A percentile compares a stretch with the other conserved stretches of the same genome.
phyloP scores from a whole-genome alignment of 441 rosid species.

The Populus hybrid region DNA sequence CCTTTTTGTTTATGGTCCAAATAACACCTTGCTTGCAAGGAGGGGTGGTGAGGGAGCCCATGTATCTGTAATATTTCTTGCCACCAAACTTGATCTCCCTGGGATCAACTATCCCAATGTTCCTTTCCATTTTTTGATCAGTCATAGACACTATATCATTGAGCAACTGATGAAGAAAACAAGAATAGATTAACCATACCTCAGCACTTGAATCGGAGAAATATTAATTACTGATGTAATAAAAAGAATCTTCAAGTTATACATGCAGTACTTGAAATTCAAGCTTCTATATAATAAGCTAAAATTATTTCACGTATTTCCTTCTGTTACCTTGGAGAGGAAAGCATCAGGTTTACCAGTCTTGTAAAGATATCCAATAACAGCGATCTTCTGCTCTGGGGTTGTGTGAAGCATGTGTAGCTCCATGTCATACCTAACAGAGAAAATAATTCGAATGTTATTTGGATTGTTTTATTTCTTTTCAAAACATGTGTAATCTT shows the following conservation, averaged over 20 bases:
- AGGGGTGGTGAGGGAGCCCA: slow-evolving; percentile 65
- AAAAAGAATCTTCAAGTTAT: not conserved
- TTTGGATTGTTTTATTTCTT: not conserved
- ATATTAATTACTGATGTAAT: not conserved
- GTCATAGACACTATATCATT: slow-evolving; percentile 21
- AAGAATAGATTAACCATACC: not conserved
- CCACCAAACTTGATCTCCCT: slow-evolving; percentile 31
- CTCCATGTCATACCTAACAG: slow-evolving; percentile 58
- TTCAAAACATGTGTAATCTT: too few relatives aligned
- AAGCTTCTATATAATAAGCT: not conserved
- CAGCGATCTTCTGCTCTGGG: slow-evolving; percentile 37
- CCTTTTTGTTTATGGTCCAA: slow-evolving; percentile 52
- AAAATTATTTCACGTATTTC: not conserved
- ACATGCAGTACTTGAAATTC: not conserved
- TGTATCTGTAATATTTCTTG: slow-evolving; percentile 41
- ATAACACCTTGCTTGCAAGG: slow-evolving; percentile 65
- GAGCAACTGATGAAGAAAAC: slow-evolving; percentile 26
- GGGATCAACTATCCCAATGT: slow-evolving; percentile 43
- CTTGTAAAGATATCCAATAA: slow-evolving; percentile 49
- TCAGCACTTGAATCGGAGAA: not conserved
- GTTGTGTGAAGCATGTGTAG: slow-evolving; percentile 61
- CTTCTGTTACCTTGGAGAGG: slow-evolving; percentile 44
- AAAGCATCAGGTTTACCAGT: slow-evolving; percentile 50
- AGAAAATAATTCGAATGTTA: not conserved
- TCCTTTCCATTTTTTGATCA: slow-evolving; percentile 27